Percentiles rank a stretch among this genome's conserved stretches.
These are phyloP conservation scores for Rhizopus delemar DNA, from an alignment of 371 early-diverging fungal genomes.

Conservation along the genomic window DNA sequence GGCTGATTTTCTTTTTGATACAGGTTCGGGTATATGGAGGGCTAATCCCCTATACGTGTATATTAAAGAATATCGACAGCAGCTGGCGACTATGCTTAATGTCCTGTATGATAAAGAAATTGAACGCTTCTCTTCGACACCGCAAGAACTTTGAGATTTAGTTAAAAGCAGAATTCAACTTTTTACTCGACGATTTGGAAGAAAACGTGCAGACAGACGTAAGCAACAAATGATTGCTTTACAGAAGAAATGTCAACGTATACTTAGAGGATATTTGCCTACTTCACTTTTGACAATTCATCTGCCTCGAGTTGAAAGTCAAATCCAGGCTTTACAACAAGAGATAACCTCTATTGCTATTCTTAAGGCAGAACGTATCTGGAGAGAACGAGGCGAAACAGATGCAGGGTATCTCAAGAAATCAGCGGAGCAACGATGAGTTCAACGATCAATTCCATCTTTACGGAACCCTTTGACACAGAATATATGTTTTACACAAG, in stretches of 20 bases:
- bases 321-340: constrained; percentile 1
- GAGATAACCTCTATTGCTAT: not conserved
- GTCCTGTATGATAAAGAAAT: too few relatives aligned
- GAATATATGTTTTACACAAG: not conserved
- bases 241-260: constrained; percentile 2
- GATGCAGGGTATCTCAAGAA: constrained; percentile 3
- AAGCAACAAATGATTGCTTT: not conserved
- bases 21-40: constrained; percentile 6
- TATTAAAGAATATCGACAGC: too few relatives aligned
- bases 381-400: constrained; percentile 9
- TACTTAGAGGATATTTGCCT: not conserved
- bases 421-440: not conserved
- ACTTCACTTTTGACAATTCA: not conserved
- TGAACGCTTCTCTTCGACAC: too few relatives aligned
- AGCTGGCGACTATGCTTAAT: too few relatives aligned
- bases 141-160: not conserved
- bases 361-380: not conserved
- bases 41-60: constrained; percentile 1
- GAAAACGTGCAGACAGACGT: not conserved
- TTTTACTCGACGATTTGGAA: not conserved
- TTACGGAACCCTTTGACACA: not conserved
- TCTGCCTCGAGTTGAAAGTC: not conserved
- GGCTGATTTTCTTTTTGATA: not conserved
- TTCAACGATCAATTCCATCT: not conserved
- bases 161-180: not conserved